These are phyloP conservation scores for Penicillium sp. DNA, from an alignment of 2,329 filamentous ascomycete genomes.

Conservation along the genomic window DNA sequence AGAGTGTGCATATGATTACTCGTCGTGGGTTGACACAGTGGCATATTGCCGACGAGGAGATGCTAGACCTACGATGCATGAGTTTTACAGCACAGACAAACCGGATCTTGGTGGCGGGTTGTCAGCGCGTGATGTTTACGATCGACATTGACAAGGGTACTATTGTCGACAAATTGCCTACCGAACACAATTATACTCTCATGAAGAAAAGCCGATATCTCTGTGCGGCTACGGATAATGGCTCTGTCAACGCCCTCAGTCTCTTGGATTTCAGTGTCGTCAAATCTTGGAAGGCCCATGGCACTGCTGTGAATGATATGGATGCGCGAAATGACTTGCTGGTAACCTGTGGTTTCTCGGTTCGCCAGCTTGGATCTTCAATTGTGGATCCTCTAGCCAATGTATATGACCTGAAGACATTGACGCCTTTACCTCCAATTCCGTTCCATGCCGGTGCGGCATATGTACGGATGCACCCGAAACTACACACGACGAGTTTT, in stretches of 20 bases:
- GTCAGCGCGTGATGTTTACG: slow-evolving; percentile 81
- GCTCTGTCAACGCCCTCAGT: slow-evolving; percentile 83
- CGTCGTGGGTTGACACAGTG: slow-evolving; percentile 81
- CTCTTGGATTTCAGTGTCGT: slow-evolving; percentile 73
- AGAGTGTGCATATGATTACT: slow-evolving; percentile 84
- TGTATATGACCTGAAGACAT: slow-evolving; percentile 90
- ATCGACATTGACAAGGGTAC: slow-evolving; percentile 71
- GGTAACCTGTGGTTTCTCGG: slow-evolving; percentile 90
- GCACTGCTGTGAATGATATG: slow-evolving; percentile 90
- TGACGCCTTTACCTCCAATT: slow-evolving; percentile 84
- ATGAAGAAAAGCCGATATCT: slow-evolving; percentile 90
- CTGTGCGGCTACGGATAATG: slow-evolving; percentile 82
- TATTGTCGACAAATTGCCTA: slow-evolving; percentile 69
- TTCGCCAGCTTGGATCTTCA: slow-evolving; percentile 73
- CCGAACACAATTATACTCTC: slow-evolving; percentile 77
- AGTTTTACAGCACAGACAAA: slow-evolving; percentile 87
- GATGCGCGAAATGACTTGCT: slow-evolving; percentile 94
- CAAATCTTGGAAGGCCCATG: slow-evolving; percentile 88
- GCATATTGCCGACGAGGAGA: slow-evolving; percentile 77
- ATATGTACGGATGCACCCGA: slow-evolving; percentile 93
- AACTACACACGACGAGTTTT: slow-evolving; percentile 91
- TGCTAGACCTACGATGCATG: slow-evolving; percentile 91
- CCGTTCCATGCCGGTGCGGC: slow-evolving; percentile 90
- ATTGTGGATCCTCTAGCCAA: slow-evolving; percentile 93
- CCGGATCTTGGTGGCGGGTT: slow-evolving; percentile 82